phyloP scores from a whole-genome alignment of 2,329 filamentous ascomycete species.

The Penicillium psychrosexuale region DNA sequence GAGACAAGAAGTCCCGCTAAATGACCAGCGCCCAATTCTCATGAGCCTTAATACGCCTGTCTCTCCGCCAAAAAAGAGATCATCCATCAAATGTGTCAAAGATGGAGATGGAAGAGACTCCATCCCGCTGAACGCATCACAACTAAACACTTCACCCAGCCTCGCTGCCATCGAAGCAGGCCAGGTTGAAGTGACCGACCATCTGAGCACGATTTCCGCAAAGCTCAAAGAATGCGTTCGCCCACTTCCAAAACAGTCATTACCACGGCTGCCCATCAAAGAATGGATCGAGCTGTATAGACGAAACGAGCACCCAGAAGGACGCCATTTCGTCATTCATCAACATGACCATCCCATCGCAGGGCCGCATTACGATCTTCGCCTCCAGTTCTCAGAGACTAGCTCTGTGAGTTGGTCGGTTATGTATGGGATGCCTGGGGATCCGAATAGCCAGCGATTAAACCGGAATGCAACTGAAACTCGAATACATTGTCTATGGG shows the following conservation, averaged over 20 bases:
- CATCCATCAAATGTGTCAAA: not conserved
- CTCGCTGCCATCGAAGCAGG: slow-evolving; percentile 54
- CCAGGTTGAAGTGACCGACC: slow-evolving; percentile 46
- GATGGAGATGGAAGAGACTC: not conserved
- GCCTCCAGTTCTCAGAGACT: slow-evolving; percentile 65
- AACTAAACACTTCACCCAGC: not conserved
- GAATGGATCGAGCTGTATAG: slow-evolving; percentile 48
- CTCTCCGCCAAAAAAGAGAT: slow-evolving; percentile 28
- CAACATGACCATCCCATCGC: slow-evolving; percentile 71
- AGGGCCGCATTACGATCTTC: slow-evolving; percentile 66
- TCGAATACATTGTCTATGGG: slow-evolving; percentile 59
- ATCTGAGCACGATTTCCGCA: slow-evolving; percentile 48
- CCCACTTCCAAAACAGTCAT: slow-evolving; percentile 18
- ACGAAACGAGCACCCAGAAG: slow-evolving; percentile 46
- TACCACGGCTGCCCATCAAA: slow-evolving; percentile 40
- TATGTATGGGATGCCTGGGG: slow-evolving; percentile 61
- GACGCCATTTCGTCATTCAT: slow-evolving; percentile 65
- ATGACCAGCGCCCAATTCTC: not conserved
- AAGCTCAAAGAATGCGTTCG: slow-evolving; percentile 36
- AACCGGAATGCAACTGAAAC: slow-evolving; percentile 63
- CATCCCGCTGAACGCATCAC: not conserved
- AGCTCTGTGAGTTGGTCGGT: slow-evolving; percentile 64
- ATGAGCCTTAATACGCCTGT: slow-evolving; percentile 25
- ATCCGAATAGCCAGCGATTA: slow-evolving; percentile 54
- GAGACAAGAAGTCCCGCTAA: not conserved